These are phyloP conservation scores for Rhizopus arrhizus DNA, from an alignment of 371 early-diverging fungal species.

Conservation along the genomic window DNA sequence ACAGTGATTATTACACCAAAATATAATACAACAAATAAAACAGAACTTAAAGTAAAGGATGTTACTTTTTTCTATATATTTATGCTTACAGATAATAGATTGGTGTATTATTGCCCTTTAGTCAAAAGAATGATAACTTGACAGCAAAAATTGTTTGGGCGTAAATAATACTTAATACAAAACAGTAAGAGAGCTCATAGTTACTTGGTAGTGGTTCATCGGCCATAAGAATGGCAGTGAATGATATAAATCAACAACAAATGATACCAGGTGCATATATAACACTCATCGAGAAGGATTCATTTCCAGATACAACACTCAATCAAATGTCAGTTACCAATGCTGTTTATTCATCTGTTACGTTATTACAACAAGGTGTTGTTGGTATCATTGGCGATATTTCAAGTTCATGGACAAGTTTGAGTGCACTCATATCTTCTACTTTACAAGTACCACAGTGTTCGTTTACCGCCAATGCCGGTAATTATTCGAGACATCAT, in stretches of 20 bases:
- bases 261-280: constrained; percentile 62
- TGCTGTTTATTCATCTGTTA: constrained; percentile 64
- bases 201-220: constrained; percentile 54
- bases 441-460: constrained; percentile 58
- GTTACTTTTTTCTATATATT: neutral
- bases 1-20: constrained; percentile 44
- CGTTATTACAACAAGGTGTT: constrained; percentile 56
- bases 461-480: constrained; percentile 53
- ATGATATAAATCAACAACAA: constrained; percentile 57
- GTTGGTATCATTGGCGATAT: constrained; percentile 64
- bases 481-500: constrained; percentile 23
- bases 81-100: constrained; percentile 24
- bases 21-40: constrained; percentile 40
- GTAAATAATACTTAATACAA: constrained; percentile 27
- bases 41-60: constrained; percentile 40
- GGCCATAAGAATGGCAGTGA: constrained; percentile 61
- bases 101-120: constrained; percentile 51
- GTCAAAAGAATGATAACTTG: constrained; percentile 44
- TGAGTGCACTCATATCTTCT: constrained; percentile 58
- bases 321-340: constrained; percentile 50
- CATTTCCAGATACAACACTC: constrained; percentile 54
- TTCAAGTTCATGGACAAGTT: constrained; percentile 54
- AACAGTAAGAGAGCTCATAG: constrained; percentile 6
- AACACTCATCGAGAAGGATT: constrained; percentile 63
- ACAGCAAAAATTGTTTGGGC: constrained; percentile 56